Base-by-base conservation (phyloP, 2,329 filamentous ascomycete species). In the Hawksworthiomyces lignivorus region DNA sequence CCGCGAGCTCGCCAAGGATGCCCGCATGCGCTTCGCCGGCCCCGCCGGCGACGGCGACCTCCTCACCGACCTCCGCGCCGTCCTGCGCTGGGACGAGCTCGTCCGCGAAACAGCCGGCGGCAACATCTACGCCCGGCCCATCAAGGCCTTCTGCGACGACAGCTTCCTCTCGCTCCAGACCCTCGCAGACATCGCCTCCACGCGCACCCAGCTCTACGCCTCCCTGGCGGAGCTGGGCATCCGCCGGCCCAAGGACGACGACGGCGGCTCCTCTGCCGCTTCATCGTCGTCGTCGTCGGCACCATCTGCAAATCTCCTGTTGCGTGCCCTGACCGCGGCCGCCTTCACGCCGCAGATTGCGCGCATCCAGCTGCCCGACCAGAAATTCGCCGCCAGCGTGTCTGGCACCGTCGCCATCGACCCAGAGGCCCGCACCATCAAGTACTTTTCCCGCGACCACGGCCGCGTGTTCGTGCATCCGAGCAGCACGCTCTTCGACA, bases 391-490 rank as follows among this genome's bases (percentile, higher is more conserved):
- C 11, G 80, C 82, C 27, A 87, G 86, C 3, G 77, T 94, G 49
- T 86, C 87, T 1, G 92, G 92, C 7, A 87, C 92, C 0, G 86
- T 97, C 1, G 90, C 92, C 59, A 72, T 96, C 7, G 92, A 98
- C 57, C 90, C 90, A 0, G 90, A 97, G 62, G 90, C 90, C 5
- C 75, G 81, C 40, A 86, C 84, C 4, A 96, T 98, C 63, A 92
- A 88, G 59, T 98, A 89, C 65, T 97, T 87, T 62, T 87, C 84
- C 51, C 82, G 86, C 55, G 84, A 88, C 53, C 86, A 84, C 51
- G 85, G 84, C 0, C 75, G 92, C 7, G 87, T 97, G 11, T 98
- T 98, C 61, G 81, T 97, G 14, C 92, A 98, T 56, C 92, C 92
- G 0, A 82, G 79, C 53, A 94, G 86, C 33, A 88, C 84, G 1